Base-by-base conservation (phyloP, 805 yeast species). In the Wickerhamomyces ciferrii region DNA sequence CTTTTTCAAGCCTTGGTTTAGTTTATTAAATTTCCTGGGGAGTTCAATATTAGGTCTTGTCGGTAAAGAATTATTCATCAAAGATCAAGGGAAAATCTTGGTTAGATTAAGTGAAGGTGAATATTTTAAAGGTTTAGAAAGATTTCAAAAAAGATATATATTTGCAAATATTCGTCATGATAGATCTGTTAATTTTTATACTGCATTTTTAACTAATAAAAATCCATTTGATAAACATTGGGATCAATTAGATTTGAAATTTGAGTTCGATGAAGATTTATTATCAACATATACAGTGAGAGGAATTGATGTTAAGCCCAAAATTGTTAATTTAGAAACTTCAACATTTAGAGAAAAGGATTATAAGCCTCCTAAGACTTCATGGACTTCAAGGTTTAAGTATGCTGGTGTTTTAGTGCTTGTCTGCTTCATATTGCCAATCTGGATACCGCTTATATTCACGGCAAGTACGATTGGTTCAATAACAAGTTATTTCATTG, bases 141-240 rank as follows among this genome's bases (percentile, higher is more conserved):
- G 55, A 48, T 91, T 91, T 61, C 67, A 79, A 49, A 71, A 75
- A 46, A 74, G 84, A 45, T 68, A 78, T 3, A 61, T 81, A 2
- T 69, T 89, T 47, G 90, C 96, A 10, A 91, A 92, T 65, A 75
- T 84, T 21, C 74, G 81, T 46, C 83, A 87, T 59, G 98, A 91
- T 64, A 72, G 97, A 48, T 79, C 96, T 0, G 98, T 91, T 8
- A 84, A 92, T 15, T 92, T 89, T 62, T 87, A 81, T 66, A 88
- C 97, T 0, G 74, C 96, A 0, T 90, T 72, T 62, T 84, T 92
- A 48, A 74, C 92, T 4, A 74, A 81, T 27, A 76, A 74, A 49
- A 80, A 87, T 46, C 96, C 96, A 2, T 90, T 89, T 60, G 81
- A 81, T 32, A 66, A 69, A n/a, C 67, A 66, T 42, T 75, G 78